Evolutionary conservation across 2,329 filamentous ascomycete genomes (phyloP), one percentile per base, ranked within the genome.

Genomic region (Aspergillus cejpii): DNA sequence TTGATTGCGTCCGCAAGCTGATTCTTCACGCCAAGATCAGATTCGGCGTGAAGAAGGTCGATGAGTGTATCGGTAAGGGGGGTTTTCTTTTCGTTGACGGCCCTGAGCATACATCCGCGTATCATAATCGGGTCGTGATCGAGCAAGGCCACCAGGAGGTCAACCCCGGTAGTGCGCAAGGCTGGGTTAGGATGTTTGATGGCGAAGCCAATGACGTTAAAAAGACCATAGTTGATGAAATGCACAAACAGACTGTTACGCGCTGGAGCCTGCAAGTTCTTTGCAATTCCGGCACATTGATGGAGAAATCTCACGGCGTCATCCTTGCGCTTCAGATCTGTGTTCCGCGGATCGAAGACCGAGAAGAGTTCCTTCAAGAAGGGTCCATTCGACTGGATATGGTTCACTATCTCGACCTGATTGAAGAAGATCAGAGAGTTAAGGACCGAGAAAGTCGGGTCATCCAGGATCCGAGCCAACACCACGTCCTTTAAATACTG

Each of bases 401-500:
- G 87, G 61, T 91, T 87, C 39, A 98, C 85, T 61, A 98, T 96
- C 61, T 97, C 92, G 57, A 97, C 90, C 71, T 98, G 92, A 70
- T 97, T 92, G 76, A 94, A 98, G 73, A 96, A 98, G 55, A 98
- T 98, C 57, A 97, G 78, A 40, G 89, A 95, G 69, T 97, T 98
- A 53, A 98, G 81, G 20, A 97, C 90, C 19, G 88, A 94, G 66
- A 97, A 98, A 15, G 92, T 98, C 39, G 91, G 91, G 65, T 98
- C 92, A 68, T 98, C 92, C 49, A 98, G 77, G 52, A 98, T 97
- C 51, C 92, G 82, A 23, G 92, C 92, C 34, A 98, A 78, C 1
- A 97, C 91, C n/a, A 98, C 92, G 60, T 98, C 92, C 66, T 97
- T 98, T 43, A 98, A 77, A 64, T 98, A 98, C 62, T 95, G 90